A percentile compares a stretch with the other conserved stretches of the same genome.
These are phyloP conservation scores for Cyclotella sp. DNA, from an alignment of 108 stramenopile genomes.

Conservation along the genomic window DNA sequence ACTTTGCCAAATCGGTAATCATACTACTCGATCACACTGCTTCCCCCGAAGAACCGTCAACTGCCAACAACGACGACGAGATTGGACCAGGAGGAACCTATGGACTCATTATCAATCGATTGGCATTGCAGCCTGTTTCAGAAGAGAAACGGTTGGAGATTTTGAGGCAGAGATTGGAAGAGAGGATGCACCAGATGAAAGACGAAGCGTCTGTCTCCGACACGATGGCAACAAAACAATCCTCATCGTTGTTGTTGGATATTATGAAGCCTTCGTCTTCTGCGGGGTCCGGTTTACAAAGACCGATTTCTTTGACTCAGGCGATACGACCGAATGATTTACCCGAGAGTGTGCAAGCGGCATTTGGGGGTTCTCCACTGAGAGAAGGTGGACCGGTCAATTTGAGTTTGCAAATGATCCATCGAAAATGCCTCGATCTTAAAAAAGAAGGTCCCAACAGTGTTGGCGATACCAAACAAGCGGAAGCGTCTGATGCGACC, in stretches of 20 bases:
- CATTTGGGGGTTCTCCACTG: conserved; percentile 70
- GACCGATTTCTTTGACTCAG: conserved; percentile 24
- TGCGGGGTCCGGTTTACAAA: conserved; percentile 5
- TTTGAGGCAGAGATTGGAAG: conserved; percentile 39
- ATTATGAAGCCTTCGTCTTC: conserved; percentile 2
- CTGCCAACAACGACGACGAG: conserved; percentile 22
- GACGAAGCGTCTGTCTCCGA: background rate
- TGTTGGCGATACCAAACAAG: conserved; percentile 1
- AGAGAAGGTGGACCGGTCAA: conserved; percentile 88
- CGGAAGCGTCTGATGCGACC: conserved; percentile 2
- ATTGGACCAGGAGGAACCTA: conserved; percentile 67
- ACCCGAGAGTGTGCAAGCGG: conserved; percentile 45
- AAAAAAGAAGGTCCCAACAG: background rate
- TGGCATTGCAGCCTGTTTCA: conserved; percentile 50
- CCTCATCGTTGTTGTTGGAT: conserved; percentile 19
- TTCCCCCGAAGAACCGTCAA: conserved; percentile 16
- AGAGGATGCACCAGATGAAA: conserved; percentile 12
- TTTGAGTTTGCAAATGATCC: conserved; percentile 78
- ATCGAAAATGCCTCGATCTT: conserved; percentile 34
- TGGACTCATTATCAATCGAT: conserved; percentile 82
- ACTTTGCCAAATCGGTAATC: conserved; percentile 77
- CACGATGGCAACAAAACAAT: background rate
- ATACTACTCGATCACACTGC: conserved; percentile 73
- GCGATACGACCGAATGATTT: conserved; percentile 36
- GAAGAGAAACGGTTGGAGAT: conserved; percentile 39